phyloP scores from a whole-genome alignment of 1,284 basidiomycete genomes.

The Austroboletus olivaceoglutinosus region DNA sequence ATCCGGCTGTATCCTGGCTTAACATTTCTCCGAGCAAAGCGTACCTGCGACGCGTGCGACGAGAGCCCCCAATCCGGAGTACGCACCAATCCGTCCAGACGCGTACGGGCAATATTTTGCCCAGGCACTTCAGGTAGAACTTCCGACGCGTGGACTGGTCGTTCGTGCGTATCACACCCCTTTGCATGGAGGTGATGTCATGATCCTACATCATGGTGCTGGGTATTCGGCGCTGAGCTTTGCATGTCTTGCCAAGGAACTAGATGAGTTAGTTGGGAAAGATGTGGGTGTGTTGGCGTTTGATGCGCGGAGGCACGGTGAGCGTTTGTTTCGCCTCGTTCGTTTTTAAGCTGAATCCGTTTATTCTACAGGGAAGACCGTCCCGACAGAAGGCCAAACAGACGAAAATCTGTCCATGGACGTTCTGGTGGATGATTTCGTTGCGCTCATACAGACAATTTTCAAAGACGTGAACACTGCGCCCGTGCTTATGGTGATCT shows the following conservation, averaged over 20 bases:
- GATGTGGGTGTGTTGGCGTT: conserved; percentile 82
- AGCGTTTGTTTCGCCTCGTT: conserved; percentile 23
- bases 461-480: conserved; percentile 63
- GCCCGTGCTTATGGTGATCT: conserved; percentile 69
- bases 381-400: conserved; percentile 34
- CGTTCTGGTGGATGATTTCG: conserved; percentile 70
- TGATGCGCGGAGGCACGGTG: conserved; percentile 90
- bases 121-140: conserved; percentile 71
- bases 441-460: conserved; percentile 62
- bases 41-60: conserved; percentile 17
- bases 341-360: not conserved
- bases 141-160: conserved; percentile 59
- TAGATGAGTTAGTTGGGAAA: conserved; percentile 59
- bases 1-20: not conserved
- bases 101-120: conserved; percentile 59
- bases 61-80: conserved; percentile 54
- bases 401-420: conserved; percentile 73
- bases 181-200: conserved; percentile 51
- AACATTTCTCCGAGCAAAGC: conserved; percentile 12
- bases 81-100: conserved; percentile 69
- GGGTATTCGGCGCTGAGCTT: conserved; percentile 90
- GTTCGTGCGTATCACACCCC: conserved; percentile 78
- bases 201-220: conserved; percentile 94
- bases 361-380: conserved; percentile 60
- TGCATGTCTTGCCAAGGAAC: conserved; percentile 82